A percentile compares a stretch with the other conserved stretches of the same genome.
Conservation (phyloP, 192 early-diverging fungal species). For the Chytriomyces sp. region DNA sequence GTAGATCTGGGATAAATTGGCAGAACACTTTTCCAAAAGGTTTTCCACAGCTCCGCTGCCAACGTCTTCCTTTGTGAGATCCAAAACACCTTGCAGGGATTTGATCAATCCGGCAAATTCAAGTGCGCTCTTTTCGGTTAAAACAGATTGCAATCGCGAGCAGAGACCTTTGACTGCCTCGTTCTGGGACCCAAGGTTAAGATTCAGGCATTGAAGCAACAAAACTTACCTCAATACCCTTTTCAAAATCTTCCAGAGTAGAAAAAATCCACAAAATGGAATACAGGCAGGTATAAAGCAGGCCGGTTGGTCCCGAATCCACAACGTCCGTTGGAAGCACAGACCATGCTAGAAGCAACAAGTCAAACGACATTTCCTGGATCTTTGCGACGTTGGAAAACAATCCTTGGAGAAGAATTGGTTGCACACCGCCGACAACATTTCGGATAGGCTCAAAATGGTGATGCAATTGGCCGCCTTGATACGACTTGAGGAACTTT, state of each 20-base stretch:
- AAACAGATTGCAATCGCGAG: conserved; percentile 14
- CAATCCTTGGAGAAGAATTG: conserved; percentile 35
- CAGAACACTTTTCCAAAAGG: conserved; percentile 39
- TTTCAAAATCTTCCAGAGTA: not conserved
- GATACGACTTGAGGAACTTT: conserved; percentile 26
- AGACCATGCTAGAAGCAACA: conserved; percentile 36
- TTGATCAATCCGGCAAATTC: conserved; percentile 44
- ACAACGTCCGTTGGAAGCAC: conserved; percentile 36
- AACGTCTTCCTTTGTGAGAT: not conserved
- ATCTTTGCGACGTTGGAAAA: conserved; percentile 17
- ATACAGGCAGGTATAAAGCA: conserved; percentile 47
- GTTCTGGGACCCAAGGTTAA: not conserved
- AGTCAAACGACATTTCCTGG: conserved; percentile 41
- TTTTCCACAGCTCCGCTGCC: not conserved
- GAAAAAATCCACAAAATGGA: conserved; percentile 41
- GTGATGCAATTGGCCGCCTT: not conserved
- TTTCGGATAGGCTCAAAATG: conserved; percentile 15
- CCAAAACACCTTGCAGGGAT: conserved; percentile 35
- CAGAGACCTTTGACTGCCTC: not conserved
- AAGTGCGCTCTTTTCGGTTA: conserved; percentile 19
- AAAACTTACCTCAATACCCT: not conserved
- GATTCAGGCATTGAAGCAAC: not conserved
- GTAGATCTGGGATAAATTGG: conserved; percentile 40
- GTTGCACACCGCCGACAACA: conserved; percentile 32
- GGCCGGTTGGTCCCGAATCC: conserved; percentile 23